A percentile compares a stretch with the other conserved stretches of the same genome.
These are phyloP conservation scores for Fraxinus baroniana DNA, from an alignment of 305 asterid genomes.

Conservation along the genomic window DNA sequence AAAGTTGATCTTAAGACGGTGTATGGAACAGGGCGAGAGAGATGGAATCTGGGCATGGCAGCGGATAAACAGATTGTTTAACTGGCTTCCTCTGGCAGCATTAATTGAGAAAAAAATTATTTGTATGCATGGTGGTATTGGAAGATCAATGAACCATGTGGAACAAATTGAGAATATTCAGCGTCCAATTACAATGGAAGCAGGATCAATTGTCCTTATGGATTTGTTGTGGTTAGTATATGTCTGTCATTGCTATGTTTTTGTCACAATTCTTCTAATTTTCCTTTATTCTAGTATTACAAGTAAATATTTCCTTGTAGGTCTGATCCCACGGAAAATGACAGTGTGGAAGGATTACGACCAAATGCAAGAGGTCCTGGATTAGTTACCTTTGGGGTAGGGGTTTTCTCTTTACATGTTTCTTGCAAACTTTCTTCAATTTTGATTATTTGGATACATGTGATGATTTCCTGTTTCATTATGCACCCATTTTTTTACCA, in stretches of 20 bases:
- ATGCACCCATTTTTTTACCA: neutral
- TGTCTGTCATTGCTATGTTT: constrained; percentile 21
- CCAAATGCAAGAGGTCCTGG: constrained; percentile 99
- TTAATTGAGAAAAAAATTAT: constrained; percentile 91
- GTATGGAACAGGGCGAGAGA: constrained; percentile 86
- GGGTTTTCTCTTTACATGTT: constrained; percentile 29
- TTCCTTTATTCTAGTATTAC: constrained; percentile 1
- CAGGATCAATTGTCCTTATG: constrained; percentile 97
- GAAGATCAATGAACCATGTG: constrained; percentile 92
- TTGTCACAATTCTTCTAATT: constrained; percentile 8
- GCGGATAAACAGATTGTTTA: constrained; percentile 87
- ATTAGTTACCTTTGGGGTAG: constrained; percentile 98
- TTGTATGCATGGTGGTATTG: constrained; percentile 99
- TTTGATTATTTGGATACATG: neutral
- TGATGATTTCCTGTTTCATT: constrained; percentile 15
- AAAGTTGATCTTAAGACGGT: constrained; percentile 24
- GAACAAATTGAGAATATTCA: constrained; percentile 96
- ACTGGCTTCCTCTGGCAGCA: constrained; percentile 99
- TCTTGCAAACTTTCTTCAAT: neutral
- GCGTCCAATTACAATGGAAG: constrained; percentile 99
- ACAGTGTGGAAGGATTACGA: constrained; percentile 97
- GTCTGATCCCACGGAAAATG: constrained; percentile 99
- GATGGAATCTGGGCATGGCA: constrained; percentile 99
- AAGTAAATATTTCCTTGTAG: constrained; percentile 43
- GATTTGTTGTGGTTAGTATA: constrained; percentile 87